A percentile compares a stretch with the other conserved stretches of the same genome.
phyloP scores from a whole-genome alignment of 1,139 yeast genomes.

The Diutina scorzettiae region DNA sequence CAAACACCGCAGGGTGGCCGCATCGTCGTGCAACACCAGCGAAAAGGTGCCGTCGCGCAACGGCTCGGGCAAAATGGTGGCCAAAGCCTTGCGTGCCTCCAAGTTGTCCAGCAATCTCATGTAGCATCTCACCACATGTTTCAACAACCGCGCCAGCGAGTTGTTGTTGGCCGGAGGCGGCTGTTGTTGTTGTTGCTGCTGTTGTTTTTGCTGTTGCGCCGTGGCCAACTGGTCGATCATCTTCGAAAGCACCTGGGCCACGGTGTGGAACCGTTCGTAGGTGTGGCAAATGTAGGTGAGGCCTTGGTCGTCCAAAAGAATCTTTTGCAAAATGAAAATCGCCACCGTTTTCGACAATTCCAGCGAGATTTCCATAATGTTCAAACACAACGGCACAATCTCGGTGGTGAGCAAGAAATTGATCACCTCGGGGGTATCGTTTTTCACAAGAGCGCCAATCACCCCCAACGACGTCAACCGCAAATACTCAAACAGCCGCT shows the following conservation, averaged over 20 bases:
- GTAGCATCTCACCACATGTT: constrained; percentile 92
- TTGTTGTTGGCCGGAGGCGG: constrained; percentile 8
- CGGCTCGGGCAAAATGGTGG: constrained; percentile 76
- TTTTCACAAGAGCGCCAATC: constrained; percentile 91
- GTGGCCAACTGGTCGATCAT: constrained; percentile 72
- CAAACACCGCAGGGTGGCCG: constrained; percentile 77
- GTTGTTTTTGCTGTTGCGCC: constrained; percentile 31
- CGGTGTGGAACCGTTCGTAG: constrained; percentile 88
- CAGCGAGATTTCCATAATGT: constrained; percentile 92
- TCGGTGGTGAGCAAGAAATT: constrained; percentile 85
- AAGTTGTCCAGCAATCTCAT: constrained; percentile 80
- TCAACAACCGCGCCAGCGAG: constrained; percentile 56
- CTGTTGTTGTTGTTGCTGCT: constrained; percentile 5
- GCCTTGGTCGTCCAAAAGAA: constrained; percentile 84
- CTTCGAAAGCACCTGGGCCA: constrained; percentile 72
- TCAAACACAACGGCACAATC: constrained; percentile 85
- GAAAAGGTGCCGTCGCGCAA: constrained; percentile 87
- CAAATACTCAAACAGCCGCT: constrained; percentile 85
- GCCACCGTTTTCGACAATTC: constrained; percentile 95
- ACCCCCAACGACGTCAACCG: constrained; percentile 91
- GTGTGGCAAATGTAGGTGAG: constrained; percentile 88
- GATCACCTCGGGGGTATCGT: constrained; percentile 92
- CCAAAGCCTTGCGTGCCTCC: constrained; percentile 82
- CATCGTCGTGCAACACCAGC: constrained; percentile 69
- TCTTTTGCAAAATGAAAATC: constrained; percentile 79